Base-by-base conservation (phyloP, 768 basidiomycete species). In the Podaxis mareebaensis region DNA sequence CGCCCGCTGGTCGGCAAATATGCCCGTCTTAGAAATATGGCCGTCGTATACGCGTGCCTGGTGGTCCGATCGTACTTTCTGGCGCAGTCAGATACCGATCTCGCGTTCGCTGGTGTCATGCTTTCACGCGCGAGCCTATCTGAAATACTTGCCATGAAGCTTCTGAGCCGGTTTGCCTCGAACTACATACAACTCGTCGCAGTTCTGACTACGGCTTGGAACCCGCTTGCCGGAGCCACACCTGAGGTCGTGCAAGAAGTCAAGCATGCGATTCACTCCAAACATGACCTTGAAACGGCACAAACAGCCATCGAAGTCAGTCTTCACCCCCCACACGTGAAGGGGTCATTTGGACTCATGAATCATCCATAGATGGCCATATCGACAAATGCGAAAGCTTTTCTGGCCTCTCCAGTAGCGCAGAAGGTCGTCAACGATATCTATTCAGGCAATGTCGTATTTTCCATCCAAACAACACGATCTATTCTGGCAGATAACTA, bases 401-500 rank as follows among this genome's bases (percentile, higher is more conserved):
- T 99, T 70, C 78, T 97, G 11, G 83, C 93, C 1, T 86, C 90
- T 0, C 87, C 93, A 0, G 82, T 97, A 24, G 87, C 93, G 3
- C 96, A 98, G 73, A 87, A 87, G 59, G 89, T 97, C 28, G 85
- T 98, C 39, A 88, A 89, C 67, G 91, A 95, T 58, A 92, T 99
- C 54, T 92, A 95, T 74, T 79, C 85, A 3, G 96, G 91, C n/a
- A 81, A 85, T 6, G 84, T 93, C 38, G 81, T 91, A 15, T 90
- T 90, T 65, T 85, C 88, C 10, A 75, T 84, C 59, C 73, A 83
- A 4, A 80, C 85, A 6, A 83, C 77, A 53, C 87, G 89, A 26
- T 91, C 94, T 1, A 83, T 99, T 56, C 81, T 99, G 7, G 88
- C 90, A 17, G 96, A 98, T 74, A 92, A 93, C 70, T 98, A 98